A percentile compares a stretch with the other conserved stretches of the same genome.
Evolutionary conservation across 805 yeast species (phyloP).

Genomic region (Kuraishia capsulata): DNA sequence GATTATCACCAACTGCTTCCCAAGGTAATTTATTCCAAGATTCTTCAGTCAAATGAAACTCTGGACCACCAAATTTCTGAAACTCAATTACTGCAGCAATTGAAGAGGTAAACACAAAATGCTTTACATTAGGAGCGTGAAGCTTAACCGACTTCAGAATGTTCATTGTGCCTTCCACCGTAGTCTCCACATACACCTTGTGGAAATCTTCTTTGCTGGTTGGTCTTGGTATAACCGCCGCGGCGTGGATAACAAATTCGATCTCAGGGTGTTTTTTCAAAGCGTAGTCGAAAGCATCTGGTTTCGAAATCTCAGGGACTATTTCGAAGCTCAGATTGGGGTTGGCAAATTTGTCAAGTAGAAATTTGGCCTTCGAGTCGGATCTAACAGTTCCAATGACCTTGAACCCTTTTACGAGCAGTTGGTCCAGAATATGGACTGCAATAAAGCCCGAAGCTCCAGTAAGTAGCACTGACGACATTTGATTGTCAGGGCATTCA

Average conservation of each 20-base stretch:
- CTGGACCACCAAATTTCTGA: background rate
- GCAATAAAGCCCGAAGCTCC: constrained; percentile 7
- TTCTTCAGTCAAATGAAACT: constrained; percentile 13
- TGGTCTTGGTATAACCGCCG: too few species aligned
- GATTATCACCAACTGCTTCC: constrained; percentile 5
- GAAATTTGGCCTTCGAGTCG: constrained; percentile 18
- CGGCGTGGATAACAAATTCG: constrained; percentile 38
- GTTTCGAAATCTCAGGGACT: constrained; percentile 23
- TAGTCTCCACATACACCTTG: constrained; percentile 43
- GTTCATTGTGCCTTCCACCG: constrained; percentile 44
- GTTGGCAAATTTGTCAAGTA: constrained; percentile 13
- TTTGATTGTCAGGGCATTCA: too few species aligned
- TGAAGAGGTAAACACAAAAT: constrained; percentile 37
- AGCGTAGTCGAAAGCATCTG: constrained; percentile 39
- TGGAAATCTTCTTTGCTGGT: constrained; percentile 29
- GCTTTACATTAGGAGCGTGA: constrained; percentile 34
- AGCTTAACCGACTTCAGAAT: constrained; percentile 33
- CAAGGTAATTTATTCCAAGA: constrained; percentile 17
- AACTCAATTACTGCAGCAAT: constrained; percentile 3
- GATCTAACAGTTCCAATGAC: constrained; percentile 47
- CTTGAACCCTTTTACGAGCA: constrained; percentile 28
- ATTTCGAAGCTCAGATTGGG: constrained; percentile 18
- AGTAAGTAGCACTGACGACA: constrained; percentile 1
- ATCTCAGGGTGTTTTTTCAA: constrained; percentile 32
- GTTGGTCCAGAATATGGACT: constrained; percentile 30